Base-by-base conservation (phyloP, 345 rosid genomes). In the Cardamine resedifolia region DNA sequence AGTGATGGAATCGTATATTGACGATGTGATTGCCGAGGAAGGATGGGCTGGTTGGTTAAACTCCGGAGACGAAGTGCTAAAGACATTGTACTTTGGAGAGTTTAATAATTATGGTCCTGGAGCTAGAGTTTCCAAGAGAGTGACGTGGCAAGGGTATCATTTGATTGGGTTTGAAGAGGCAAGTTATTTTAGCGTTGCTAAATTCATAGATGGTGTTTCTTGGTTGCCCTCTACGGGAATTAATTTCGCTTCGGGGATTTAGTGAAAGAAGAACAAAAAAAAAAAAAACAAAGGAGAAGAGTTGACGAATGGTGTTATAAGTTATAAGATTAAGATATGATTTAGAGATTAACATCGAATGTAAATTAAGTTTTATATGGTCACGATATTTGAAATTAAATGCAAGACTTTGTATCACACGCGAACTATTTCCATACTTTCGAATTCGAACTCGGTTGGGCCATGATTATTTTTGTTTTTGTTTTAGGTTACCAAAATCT, bases 31-130 rank as follows among this genome's bases (percentile, higher is more conserved):
- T 10, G 70, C 84, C 0, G 47, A 85, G 3, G 83, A 65, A 36
- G 98, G 96, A 8, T 92, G 96, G 98, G 31, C 81, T 5, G 81
- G 83, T 80, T 92, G 96, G 98, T 88, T 89, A 31, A 52, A 72
- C 20, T 51, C 77, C 0, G 90, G 88, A 15, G 81, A 82, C 7
- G 87, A 82, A 62, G 89, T 88, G 6, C 65, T 89, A n/a, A 83
- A 84, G 83, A 86, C 96, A 0, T 64, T 94, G 78, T 88, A 94
- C 60, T 91, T 91, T 21, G 92, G 92, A 0, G 98, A 92, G 77
- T 90, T 84, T 65, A 53, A 77, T 77, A 92, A 92, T 18, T 78
- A 18, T 41, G 96, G 97, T 24, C 88, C 90, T 0, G 87, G 88
- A 0, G 87, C 84, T 28, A 86, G 85, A 0, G 82, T 85, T 0